Evolutionary conservation across 2,329 filamentous ascomycete genomes (phyloP), one percentile per base, ranked within the genome.

Genomic region (Fusarium metavorans): DNA sequence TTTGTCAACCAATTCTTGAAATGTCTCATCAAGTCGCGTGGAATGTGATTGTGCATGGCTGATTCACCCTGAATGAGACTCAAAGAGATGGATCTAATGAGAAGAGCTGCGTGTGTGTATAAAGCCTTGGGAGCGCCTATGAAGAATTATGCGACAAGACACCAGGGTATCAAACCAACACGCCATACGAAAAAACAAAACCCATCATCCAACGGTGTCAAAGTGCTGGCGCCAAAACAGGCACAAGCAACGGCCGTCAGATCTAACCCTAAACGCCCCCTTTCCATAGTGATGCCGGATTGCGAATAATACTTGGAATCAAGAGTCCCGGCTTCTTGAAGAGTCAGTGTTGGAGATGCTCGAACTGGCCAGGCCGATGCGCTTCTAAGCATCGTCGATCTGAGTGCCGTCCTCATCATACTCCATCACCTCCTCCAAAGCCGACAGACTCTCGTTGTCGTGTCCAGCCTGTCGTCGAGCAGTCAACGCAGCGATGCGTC

Each of bases 331-430:
- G 35, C 72, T 69, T 14, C 30, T 39, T 23, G 61, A 64, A 45
- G 72, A 70, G 8, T 34, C 34, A 1, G 25, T 20, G n/a, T 43
- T 63, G 14, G 70, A 64, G 59, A 63, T n/a, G 20, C 37, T 30
- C 5, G 43, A 70, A 67, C 39, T 37, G 14, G 39, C 35, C 37
- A 35, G 64, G 27, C 34, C 67, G 27, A 76, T 68, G 61, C 73
- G 57, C 61, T 45, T 62, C 72, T 78, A 82, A 27, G 72, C 64
- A 74, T 82, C 80, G 52, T 82, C 81, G 60, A 81, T 71, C n/a
- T 77, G 72, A 6, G 70, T 74, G 3, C 79, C 80, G 16, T 78
- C 59, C 14, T 81, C 80, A 27, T 82, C 79, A 67, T 79, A 79
- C 14, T 77, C 78, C 10, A 57, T 72, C 0, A 78, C 78, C 30